phyloP scores from a whole-genome alignment of 192 early-diverging fungal species.

The Pecoramyces ruminantium region DNA sequence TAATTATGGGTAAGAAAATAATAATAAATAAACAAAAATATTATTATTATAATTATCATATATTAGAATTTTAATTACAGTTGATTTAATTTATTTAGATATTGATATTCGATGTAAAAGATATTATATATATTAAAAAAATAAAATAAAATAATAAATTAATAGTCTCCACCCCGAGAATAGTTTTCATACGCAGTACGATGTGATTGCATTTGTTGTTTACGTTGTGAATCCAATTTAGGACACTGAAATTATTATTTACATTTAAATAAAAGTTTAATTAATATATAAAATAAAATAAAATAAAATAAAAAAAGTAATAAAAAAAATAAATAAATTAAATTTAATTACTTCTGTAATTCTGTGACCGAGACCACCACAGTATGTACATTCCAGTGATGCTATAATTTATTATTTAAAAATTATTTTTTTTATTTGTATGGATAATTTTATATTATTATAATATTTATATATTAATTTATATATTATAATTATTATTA shows the following conservation, averaged over 20 bases:
- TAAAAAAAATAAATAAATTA: too few relatives aligned
- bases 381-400: conserved; percentile 62
- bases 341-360: conserved; percentile 23
- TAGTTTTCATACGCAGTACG: neutral
- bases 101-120: too few relatives aligned
- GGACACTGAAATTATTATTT: conserved; percentile 19
- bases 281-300: too few relatives aligned
- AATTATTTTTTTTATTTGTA: too few relatives aligned
- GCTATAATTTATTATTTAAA: too few relatives aligned
- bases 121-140: neutral
- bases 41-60: too few relatives aligned
- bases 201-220: conserved; percentile 2
- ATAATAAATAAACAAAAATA: too few relatives aligned
- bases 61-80: too few relatives aligned
- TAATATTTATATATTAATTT: neutral
- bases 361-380: conserved; percentile 87
- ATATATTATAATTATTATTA: conserved; percentile 1
- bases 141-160: neutral
- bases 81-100: too few relatives aligned
- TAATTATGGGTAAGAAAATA: too few relatives aligned
- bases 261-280: too few relatives aligned
- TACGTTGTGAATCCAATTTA: conserved; percentile 29
- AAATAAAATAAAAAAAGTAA: too few relatives aligned
- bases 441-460: conserved; percentile 1
- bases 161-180: neutral